Evolutionary conservation across 1,139 yeast species (phyloP).

Genomic region (Geotrichum australiense): DNA sequence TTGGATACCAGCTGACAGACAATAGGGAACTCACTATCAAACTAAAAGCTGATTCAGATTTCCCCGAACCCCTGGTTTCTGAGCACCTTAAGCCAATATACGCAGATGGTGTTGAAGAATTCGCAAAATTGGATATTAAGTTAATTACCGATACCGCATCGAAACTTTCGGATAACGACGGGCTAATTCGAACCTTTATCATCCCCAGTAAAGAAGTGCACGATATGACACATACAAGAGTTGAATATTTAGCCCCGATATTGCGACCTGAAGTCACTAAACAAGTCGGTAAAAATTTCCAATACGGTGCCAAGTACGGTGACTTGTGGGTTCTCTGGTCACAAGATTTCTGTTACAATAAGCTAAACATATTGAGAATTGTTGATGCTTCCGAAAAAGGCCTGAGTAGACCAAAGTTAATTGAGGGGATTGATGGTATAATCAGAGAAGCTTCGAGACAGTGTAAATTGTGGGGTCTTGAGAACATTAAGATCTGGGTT

Average conservation of each 20-base stretch:
- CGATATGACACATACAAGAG: slow-evolving; percentile 42
- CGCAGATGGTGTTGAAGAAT: slow-evolving; percentile 29
- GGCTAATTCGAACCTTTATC: slow-evolving; percentile 31
- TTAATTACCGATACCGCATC: slow-evolving; percentile 27
- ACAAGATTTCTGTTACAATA: slow-evolving; percentile 39
- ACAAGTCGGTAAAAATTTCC: slow-evolving; percentile 16
- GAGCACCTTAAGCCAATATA: slow-evolving; percentile 28
- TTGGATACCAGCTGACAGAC: slow-evolving; percentile 46
- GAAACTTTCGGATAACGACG: slow-evolving; percentile 30
- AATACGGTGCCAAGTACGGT: slow-evolving; percentile 34
- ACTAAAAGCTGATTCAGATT: neutral
- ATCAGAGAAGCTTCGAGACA: slow-evolving; percentile 27
- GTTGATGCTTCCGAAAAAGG: slow-evolving; percentile 17
- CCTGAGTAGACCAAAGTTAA: slow-evolving; percentile 1
- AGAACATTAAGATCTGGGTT: slow-evolving; percentile 24
- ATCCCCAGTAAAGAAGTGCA: slow-evolving; percentile 37
- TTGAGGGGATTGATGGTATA: slow-evolving; percentile 19
- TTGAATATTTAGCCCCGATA: slow-evolving; percentile 33
- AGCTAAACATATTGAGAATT: slow-evolving; percentile 33
- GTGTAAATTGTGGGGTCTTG: slow-evolving; percentile 25
- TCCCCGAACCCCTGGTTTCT: slow-evolving; percentile 19
- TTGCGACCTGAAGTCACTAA: slow-evolving; percentile 13
- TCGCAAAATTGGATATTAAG: slow-evolving; percentile 32
- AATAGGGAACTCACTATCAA: slow-evolving; percentile 23
- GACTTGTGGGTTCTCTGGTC: slow-evolving; percentile 42